A percentile compares a stretch with the other conserved stretches of the same genome.
These are phyloP conservation scores for Sporisorium reilianum DNA, from an alignment of 1,284 basidiomycete genomes.

Conservation along the genomic window DNA sequence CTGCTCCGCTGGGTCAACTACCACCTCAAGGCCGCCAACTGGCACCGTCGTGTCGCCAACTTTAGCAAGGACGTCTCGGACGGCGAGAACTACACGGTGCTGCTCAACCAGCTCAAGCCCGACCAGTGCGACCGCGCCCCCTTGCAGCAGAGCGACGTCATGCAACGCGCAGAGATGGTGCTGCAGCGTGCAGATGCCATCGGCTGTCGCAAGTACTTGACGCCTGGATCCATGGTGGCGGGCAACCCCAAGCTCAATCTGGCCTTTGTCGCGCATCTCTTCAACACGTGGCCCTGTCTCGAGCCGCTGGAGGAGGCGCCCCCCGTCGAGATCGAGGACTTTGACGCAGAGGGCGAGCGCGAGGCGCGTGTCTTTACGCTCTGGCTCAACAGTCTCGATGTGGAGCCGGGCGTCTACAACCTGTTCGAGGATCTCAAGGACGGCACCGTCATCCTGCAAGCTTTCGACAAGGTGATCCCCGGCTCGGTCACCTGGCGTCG, in stretches of 20 bases:
- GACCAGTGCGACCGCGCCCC: conserved; percentile 91
- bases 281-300: conserved; percentile 88
- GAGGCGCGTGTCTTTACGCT: conserved; percentile 97
- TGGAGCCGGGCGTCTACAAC: conserved; percentile 95
- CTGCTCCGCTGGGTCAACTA: conserved; percentile 98
- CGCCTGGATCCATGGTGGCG: conserved; percentile 86
- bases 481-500: conserved; percentile 93
- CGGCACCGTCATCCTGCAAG: conserved; percentile 89
- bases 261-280: conserved; percentile 97
- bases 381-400: conserved; percentile 96
- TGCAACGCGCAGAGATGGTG: conserved; percentile 87
- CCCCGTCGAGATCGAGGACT: conserved; percentile 86
- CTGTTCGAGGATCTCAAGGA: conserved; percentile 94
- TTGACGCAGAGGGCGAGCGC: conserved; percentile 97
- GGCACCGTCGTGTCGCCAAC: conserved; percentile 83
- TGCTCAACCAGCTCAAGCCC: conserved; percentile 91
- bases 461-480: conserved; percentile 94
- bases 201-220: conserved; percentile 95
- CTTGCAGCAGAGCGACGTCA: conserved; percentile 84
- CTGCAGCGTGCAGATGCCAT: conserved; percentile 93
- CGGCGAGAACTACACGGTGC: conserved; percentile 95
- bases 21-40: conserved; percentile 94
- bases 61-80: conserved; percentile 95
- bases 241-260: conserved; percentile 99
- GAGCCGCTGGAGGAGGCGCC: conserved; percentile 85